Percentiles rank a stretch among this genome's conserved stretches.
Evolutionary conservation across 331 rosid genomes (phyloP).

Genomic region (Pyracantha coccinea): DNA sequence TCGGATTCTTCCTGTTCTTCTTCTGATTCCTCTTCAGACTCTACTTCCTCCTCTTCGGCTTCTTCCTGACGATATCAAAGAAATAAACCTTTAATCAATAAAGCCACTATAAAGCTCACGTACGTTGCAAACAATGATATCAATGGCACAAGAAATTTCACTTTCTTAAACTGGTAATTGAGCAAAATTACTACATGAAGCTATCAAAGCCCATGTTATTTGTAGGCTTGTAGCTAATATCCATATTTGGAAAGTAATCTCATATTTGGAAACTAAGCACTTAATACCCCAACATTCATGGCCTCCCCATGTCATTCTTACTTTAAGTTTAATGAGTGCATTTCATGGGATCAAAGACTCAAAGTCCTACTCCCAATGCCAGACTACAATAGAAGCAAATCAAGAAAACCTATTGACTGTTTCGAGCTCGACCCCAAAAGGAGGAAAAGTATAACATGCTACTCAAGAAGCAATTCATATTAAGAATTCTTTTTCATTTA

Average conservation of each 20-base stretch:
- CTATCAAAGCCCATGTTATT: neutral
- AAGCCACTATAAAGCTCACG: neutral
- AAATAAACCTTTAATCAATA: neutral
- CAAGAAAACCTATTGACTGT: neutral
- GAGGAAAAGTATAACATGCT: neutral
- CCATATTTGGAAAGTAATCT: neutral
- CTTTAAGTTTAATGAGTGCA: neutral
- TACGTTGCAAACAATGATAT: neutral
- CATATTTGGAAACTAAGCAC: neutral
- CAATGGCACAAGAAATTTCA: neutral
- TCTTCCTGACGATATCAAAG: slow-evolving; percentile 23
- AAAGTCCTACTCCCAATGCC: neutral
- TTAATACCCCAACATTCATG: neutral
- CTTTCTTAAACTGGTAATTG: too few species aligned
- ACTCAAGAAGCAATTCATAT: neutral
- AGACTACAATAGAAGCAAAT: neutral
- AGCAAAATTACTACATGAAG: too few species aligned
- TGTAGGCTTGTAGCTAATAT: too few species aligned
- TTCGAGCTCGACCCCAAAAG: neutral
- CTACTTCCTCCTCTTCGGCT: slow-evolving; percentile 36
- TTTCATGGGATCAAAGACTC: neutral
- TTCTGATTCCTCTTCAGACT: slow-evolving; percentile 31
- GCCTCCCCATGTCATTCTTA: neutral
- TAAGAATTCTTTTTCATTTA: neutral
- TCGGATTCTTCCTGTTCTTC: slow-evolving; percentile 35